Evolutionary conservation across 345 rosid species (phyloP).

Genomic region (Citrus sinensis): DNA sequence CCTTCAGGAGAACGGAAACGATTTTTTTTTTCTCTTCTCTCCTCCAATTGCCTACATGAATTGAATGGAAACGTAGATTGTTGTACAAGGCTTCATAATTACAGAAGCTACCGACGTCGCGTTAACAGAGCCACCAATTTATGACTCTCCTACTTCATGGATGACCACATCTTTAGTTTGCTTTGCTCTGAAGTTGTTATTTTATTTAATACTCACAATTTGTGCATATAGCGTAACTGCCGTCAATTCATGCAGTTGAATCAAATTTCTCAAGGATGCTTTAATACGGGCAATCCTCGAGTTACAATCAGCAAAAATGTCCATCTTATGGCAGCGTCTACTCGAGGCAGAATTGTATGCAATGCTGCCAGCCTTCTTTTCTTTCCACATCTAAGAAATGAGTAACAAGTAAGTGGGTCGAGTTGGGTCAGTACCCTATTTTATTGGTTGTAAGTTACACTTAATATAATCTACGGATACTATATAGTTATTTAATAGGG

Average conservation of each 20-base stretch:
- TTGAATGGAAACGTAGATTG: constrained; percentile 14
- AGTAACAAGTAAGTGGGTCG: too few relatives aligned
- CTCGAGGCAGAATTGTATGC: too few relatives aligned
- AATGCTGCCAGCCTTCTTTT: too few relatives aligned
- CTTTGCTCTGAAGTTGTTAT: constrained; percentile 6
- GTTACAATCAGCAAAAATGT: too few relatives aligned
- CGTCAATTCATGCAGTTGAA: neutral
- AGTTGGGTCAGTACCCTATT: too few relatives aligned
- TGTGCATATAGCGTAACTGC: neutral
- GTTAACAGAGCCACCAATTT: constrained; percentile 14
- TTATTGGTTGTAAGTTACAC: too few relatives aligned
- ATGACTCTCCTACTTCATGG: constrained; percentile 4
- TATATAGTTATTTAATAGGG: too few relatives aligned
- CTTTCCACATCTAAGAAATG: too few relatives aligned
- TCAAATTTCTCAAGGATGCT: too few relatives aligned
- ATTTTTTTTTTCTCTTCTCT: neutral
- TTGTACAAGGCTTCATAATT: constrained; percentile 17
- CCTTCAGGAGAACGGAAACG: neutral
- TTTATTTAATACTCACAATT: neutral
- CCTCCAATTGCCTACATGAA: neutral
- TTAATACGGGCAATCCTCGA: too few relatives aligned
- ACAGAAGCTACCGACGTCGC: constrained; percentile 14
- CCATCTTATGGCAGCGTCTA: too few relatives aligned
- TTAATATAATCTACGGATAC: too few relatives aligned
- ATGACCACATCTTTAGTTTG: constrained; percentile 13